phyloP scores from a whole-genome alignment of 148 eudicot genomes.

The Persicaria maculosa region DNA sequence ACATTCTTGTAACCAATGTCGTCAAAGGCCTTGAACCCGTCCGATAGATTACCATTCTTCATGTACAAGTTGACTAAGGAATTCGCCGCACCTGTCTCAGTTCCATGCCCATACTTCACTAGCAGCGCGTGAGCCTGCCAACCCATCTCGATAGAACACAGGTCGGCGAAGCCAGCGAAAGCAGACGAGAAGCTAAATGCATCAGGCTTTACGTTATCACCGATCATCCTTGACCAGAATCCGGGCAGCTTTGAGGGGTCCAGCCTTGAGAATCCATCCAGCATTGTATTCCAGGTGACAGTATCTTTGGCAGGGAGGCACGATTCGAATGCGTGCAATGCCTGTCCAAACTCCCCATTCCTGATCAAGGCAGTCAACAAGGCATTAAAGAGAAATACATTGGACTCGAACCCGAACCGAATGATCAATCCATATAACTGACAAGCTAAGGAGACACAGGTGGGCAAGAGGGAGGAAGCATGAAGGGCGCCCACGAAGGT shows the following conservation, averaged over 20 bases:
- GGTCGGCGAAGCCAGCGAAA: slow-evolving; percentile 36
- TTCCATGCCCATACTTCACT: slow-evolving; percentile 52
- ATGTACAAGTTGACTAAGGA: slow-evolving; percentile 57
- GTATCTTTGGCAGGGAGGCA: slow-evolving; percentile 28
- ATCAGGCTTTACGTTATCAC: slow-evolving; percentile 47
- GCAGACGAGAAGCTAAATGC: slow-evolving; percentile 47
- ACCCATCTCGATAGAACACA: slow-evolving; percentile 32
- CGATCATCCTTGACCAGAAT: slow-evolving; percentile 46
- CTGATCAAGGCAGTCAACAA: slow-evolving; percentile 42
- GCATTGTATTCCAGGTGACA: slow-evolving; percentile 66
- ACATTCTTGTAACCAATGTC: slow-evolving; percentile 47
- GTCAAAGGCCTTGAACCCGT: slow-evolving; percentile 41
- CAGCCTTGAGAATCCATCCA: slow-evolving; percentile 41
- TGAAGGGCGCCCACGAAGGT: slow-evolving; percentile 44
- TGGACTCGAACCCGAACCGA: slow-evolving; percentile 40
- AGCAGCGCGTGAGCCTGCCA: slow-evolving; percentile 49
- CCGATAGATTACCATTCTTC: slow-evolving; percentile 29
- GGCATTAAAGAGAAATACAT: slow-evolving; percentile 37
- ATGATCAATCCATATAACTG: slow-evolving; percentile 39
- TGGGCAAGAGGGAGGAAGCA: slow-evolving; percentile 34
- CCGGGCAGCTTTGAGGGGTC: slow-evolving; percentile 27
- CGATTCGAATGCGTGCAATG: slow-evolving; percentile 33
- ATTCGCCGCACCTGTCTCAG: slow-evolving; percentile 57
- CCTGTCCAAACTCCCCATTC: slow-evolving; percentile 29
- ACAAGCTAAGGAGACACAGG: slow-evolving; percentile 17